Base-by-base conservation (phyloP, 768 basidiomycete genomes). In the Suillus paluster region DNA sequence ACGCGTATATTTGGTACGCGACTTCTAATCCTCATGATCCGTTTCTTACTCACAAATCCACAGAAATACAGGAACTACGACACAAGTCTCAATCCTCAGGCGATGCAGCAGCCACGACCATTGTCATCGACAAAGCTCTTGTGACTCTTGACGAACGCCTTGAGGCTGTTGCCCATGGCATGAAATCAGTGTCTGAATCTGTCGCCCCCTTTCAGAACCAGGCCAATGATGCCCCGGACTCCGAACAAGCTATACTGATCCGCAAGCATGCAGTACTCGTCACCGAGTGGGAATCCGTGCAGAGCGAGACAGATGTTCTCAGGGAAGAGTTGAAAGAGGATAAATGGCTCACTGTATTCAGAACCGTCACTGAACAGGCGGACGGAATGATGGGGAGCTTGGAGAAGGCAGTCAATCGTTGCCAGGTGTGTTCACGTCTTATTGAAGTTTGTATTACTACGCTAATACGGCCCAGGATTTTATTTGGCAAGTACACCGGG, bases 321-420 rank as follows among this genome's bases (percentile, higher is more conserved):
- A 82, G 90, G 64, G 94, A 96, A 69, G 97, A 99, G 76, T 80
- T 99, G 65, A 95, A 93, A 77, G 97, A 98, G 75, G 97, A 98
- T 77, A 96, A 96, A 69, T 97, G 94, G 94, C 82, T 99, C 68
- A 91, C 91, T 12, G 93, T 98, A 23, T 98, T 98, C 77, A 85
- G 95, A 66, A 96, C 93, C 6, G 92, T 95, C 61, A 89, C 94
- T 46, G 91, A 95, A 70, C 96, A 98, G 74, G 96, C 97, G 46
- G 94, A 95, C 72, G 94, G 94, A 27, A 97, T 99, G 97, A 97
- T 99, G 94, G 86, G 86, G 33, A 93, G 92, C 70, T 78, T 99
- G 67, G 94, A 98, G 78, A 99, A 97, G 75, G 94, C 92, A 10
- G 88, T 97, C 48, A 88, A 88, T 69, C 87, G 92, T 66, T 96